Evolutionary conservation across 495 filamentous ascomycete species (phyloP).

Genomic region (Cercophora sp.): DNA sequence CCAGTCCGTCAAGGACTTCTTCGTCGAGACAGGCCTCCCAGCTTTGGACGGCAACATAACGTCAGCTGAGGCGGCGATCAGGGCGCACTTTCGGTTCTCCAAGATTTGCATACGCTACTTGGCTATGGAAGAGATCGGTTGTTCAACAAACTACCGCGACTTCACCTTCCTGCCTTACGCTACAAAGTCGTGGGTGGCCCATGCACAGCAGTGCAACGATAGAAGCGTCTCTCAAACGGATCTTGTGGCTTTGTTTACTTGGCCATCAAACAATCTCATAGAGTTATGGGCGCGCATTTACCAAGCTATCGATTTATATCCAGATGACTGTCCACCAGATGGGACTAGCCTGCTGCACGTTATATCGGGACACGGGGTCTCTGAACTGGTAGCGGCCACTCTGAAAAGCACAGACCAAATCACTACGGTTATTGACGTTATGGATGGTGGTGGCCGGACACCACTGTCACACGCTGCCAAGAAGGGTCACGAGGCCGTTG

Average conservation of each 20-base stretch:
- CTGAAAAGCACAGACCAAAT: background rate
- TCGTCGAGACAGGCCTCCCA: conserved; percentile 23
- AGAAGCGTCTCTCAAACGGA: conserved; percentile 8
- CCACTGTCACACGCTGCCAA: conserved; percentile 8
- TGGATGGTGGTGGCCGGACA: background rate
- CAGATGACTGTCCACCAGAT: background rate
- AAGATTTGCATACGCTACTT: conserved; percentile 23
- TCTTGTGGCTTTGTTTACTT: conserved; percentile 6
- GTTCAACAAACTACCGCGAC: background rate
- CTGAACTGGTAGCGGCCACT: conserved; percentile 6
- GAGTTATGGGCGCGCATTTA: conserved; percentile 3
- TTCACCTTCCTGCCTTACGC: conserved; percentile 17
- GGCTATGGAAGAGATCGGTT: conserved; percentile 15
- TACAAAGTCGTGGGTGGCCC: conserved; percentile 10
- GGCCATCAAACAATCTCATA: conserved; percentile 9
- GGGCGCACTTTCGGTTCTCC: conserved; percentile 18
- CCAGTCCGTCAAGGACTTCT: conserved; percentile 39
- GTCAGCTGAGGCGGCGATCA: conserved; percentile 9
- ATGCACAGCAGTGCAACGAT: conserved; percentile 9
- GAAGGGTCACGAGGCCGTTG: background rate
- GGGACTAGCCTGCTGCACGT: conserved; percentile 4
- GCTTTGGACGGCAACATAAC: conserved; percentile 4
- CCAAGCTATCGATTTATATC: background rate
- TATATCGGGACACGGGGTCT: conserved; percentile 5
- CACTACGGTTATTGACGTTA: background rate